Evolutionary conservation across 192 early-diverging fungal species (phyloP).

Genomic region (Thamnidium elegans): DNA sequence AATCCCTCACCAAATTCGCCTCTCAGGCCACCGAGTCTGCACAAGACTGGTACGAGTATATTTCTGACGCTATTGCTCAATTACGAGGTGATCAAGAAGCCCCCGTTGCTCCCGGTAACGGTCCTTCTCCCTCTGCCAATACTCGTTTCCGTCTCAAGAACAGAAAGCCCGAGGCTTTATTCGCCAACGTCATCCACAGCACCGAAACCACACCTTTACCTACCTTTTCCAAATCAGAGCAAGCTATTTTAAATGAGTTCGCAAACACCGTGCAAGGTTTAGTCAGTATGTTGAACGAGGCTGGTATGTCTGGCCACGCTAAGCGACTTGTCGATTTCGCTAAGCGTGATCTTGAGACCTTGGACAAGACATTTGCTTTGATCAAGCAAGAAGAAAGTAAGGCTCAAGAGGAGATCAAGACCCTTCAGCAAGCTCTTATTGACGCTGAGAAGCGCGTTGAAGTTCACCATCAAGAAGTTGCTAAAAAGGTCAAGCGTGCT

Average conservation of each 20-base stretch:
- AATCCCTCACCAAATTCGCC: conserved; percentile 23
- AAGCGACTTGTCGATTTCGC: conserved; percentile 60
- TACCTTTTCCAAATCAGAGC: not conserved
- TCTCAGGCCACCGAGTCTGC: conserved; percentile 17
- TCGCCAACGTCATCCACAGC: conserved; percentile 16
- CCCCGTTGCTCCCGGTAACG: conserved; percentile 7
- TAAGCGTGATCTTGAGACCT: conserved; percentile 46
- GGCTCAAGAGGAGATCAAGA: conserved; percentile 40
- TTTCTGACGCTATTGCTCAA: conserved; percentile 27
- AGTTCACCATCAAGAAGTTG: conserved; percentile 56
- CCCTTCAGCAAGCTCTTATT: conserved; percentile 2
- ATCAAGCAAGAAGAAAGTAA: conserved; percentile 41
- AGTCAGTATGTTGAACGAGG: conserved; percentile 21
- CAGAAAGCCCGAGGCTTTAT: not conserved
- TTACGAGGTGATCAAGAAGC: conserved; percentile 24
- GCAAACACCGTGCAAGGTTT: conserved; percentile 31
- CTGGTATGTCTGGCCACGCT: conserved; percentile 44
- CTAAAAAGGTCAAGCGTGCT: conserved; percentile 47
- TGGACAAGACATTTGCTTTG: conserved; percentile 44
- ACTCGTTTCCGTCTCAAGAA: not conserved
- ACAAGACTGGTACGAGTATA: conserved; percentile 35
- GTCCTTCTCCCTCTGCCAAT: not conserved
- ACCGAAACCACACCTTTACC: not conserved
- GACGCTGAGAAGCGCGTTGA: conserved; percentile 35
- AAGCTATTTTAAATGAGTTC: conserved; percentile 21